phyloP scores from a whole-genome alignment of 2,329 filamentous ascomycete genomes.

The Fusarium acutatum region DNA sequence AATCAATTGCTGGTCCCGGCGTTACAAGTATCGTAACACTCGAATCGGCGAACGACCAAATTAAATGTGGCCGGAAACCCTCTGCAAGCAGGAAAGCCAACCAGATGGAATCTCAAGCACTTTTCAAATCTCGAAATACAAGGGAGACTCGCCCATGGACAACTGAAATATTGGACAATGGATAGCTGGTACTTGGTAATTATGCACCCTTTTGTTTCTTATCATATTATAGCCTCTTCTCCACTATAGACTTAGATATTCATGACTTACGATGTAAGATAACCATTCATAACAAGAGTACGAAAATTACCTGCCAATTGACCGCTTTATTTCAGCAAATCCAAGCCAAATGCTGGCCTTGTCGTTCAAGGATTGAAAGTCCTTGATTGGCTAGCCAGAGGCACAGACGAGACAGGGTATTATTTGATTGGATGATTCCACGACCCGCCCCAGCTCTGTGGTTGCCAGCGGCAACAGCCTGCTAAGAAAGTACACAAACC shows the following conservation, averaged over 20 bases:
- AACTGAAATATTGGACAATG: background rate
- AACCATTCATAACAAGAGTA: slow-evolving; percentile 6
- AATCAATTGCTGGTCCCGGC: slow-evolving; percentile 61
- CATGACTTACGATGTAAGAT: slow-evolving; percentile 16
- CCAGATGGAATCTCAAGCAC: background rate
- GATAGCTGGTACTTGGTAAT: background rate
- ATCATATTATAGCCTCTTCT: slow-evolving; percentile 21
- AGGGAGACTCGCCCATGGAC: background rate
- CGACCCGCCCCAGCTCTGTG: background rate
- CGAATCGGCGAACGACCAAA: background rate
- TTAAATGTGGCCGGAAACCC: background rate
- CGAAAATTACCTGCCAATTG: slow-evolving; percentile 4
- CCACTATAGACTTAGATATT: slow-evolving; percentile 31
- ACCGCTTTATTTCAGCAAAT: background rate
- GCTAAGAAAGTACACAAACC: slow-evolving; percentile 49
- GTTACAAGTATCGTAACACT: slow-evolving; percentile 36
- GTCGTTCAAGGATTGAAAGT: background rate
- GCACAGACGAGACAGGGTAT: background rate
- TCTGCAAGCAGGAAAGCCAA: background rate
- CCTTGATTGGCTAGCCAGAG: slow-evolving; percentile 6
- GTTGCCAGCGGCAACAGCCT: slow-evolving; percentile 47
- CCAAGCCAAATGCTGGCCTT: background rate
- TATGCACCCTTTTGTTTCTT: background rate
- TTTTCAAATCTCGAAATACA: background rate
- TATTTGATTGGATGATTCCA: slow-evolving; percentile 17